A percentile compares a stretch with the other conserved stretches of the same genome.
Evolutionary conservation across 345 rosid genomes (phyloP).

Genomic region (Excoecaria cochinchinensis): DNA sequence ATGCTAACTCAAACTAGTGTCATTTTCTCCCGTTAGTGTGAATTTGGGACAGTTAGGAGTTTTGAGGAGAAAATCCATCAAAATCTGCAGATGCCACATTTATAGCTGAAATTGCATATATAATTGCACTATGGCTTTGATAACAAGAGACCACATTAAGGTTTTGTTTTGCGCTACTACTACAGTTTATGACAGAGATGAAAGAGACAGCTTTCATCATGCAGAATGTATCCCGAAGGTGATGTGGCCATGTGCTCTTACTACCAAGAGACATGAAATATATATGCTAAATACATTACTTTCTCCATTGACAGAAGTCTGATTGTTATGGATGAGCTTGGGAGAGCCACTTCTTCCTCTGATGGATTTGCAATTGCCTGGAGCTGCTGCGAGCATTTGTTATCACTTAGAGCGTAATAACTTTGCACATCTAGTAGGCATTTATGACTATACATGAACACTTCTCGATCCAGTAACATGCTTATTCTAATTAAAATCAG

Average conservation of each 20-base stretch:
- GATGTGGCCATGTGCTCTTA: slow-evolving; percentile 17
- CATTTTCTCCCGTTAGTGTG: background rate
- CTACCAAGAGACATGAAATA: background rate
- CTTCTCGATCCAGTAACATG: background rate
- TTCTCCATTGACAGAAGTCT: slow-evolving; percentile 57
- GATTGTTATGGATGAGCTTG: slow-evolving; percentile 92
- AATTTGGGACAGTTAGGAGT: background rate
- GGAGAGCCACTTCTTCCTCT: slow-evolving; percentile 96
- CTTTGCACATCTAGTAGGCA: slow-evolving; percentile 4
- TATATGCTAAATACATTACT: background rate
- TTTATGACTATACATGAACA: background rate
- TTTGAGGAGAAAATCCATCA: background rate
- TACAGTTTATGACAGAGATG: slow-evolving; percentile 99
- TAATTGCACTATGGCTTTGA: slow-evolving; percentile 3
- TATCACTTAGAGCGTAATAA: slow-evolving; percentile 74
- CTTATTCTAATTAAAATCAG: background rate
- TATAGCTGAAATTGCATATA: background rate
- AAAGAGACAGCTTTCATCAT: slow-evolving; percentile 93
- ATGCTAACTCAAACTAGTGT: background rate
- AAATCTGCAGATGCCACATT: background rate
- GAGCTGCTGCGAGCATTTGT: slow-evolving; percentile 94
- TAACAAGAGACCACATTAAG: background rate
- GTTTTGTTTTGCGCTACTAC: slow-evolving; percentile 15
- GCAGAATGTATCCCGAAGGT: slow-evolving; percentile 91
- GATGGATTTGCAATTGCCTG: slow-evolving; percentile 94